Evolutionary conservation across 345 rosid species (phyloP).

Genomic region (Pistacia vera): DNA sequence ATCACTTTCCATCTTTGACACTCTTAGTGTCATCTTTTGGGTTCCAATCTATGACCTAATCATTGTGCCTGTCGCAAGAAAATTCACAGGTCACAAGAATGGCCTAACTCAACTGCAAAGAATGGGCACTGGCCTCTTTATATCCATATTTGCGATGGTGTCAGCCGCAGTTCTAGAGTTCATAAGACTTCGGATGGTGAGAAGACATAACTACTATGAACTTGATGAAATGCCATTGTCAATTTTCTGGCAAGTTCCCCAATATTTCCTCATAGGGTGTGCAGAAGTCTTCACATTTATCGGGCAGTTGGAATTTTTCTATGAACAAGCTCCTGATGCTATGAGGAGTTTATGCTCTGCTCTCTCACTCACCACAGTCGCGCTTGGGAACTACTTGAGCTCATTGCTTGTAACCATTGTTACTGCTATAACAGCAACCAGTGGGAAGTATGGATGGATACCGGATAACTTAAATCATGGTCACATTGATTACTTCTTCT

Average conservation of each 20-base stretch:
- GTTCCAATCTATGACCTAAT: slow-evolving; percentile 55
- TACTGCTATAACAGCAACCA: slow-evolving; percentile 34
- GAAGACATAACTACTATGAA: slow-evolving; percentile 34
- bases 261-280: slow-evolving; percentile 47
- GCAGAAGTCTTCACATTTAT: slow-evolving; percentile 53
- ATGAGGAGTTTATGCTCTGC: slow-evolving; percentile 56
- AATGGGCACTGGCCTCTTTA: slow-evolving; percentile 52
- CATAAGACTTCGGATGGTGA: slow-evolving; percentile 28
- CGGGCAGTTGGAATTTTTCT: slow-evolving; percentile 38
- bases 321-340: slow-evolving; percentile 52
- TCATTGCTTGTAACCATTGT: slow-evolving; percentile 47
- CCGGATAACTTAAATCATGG: slow-evolving; percentile 54
- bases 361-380: slow-evolving; percentile 39
- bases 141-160: slow-evolving; percentile 46
- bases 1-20: slow-evolving; percentile 66
- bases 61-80: slow-evolving; percentile 43
- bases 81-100: slow-evolving; percentile 9
- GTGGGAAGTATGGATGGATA: slow-evolving; percentile 51
- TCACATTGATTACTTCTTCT: slow-evolving; percentile 53
- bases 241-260: slow-evolving; percentile 35
- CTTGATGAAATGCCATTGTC: slow-evolving; percentile 36
- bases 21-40: slow-evolving; percentile 63
- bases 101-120: slow-evolving; percentile 61
- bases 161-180: slow-evolving; percentile 45
- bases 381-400: slow-evolving; percentile 53